A percentile compares a stretch with the other conserved stretches of the same genome.
phyloP scores from a whole-genome alignment of 1,139 yeast species.

The Yamadazyma buinensis region DNA sequence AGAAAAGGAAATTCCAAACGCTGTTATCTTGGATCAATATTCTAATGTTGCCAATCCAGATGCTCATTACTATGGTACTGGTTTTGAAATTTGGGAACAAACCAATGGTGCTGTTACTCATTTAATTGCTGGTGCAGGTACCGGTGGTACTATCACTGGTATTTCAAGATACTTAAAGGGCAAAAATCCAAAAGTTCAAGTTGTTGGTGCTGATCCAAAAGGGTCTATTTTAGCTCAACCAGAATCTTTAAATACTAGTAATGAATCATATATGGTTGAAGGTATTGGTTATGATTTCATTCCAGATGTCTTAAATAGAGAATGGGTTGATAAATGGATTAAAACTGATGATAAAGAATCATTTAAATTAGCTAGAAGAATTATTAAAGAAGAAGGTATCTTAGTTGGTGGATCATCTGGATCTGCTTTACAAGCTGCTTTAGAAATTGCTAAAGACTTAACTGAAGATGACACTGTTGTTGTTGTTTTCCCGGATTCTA shows the following conservation, averaged over 20 bases:
- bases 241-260: conserved; percentile 60
- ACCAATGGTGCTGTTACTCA: conserved; percentile 69
- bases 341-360: conserved; percentile 84
- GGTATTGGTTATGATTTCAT: conserved; percentile 91
- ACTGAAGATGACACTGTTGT: conserved; percentile 75
- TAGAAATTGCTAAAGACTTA: conserved; percentile 65
- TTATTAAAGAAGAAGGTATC: conserved; percentile 82
- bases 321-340: conserved; percentile 72
- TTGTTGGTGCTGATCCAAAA: conserved; percentile 82
- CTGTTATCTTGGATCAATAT: conserved; percentile 83
- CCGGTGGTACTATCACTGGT: conserved; percentile 83
- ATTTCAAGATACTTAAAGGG: conserved; percentile 74
- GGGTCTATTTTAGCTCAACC: conserved; percentile 87
- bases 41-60: conserved; percentile 74
- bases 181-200: conserved; percentile 56
- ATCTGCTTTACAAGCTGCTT: conserved; percentile 77
- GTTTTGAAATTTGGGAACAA: conserved; percentile 83
- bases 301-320: conserved; percentile 75
- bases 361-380: conserved; percentile 76
- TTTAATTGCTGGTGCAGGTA: conserved; percentile 88
- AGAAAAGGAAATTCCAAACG: conserved; percentile 82
- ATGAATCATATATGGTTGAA: conserved; percentile 73
- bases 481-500: conserved; percentile 82
- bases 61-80: conserved; percentile 85
- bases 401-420: conserved; percentile 90